Evolutionary conservation across 192 early-diverging fungal genomes (phyloP).

Genomic region (Piromyces sp.): DNA sequence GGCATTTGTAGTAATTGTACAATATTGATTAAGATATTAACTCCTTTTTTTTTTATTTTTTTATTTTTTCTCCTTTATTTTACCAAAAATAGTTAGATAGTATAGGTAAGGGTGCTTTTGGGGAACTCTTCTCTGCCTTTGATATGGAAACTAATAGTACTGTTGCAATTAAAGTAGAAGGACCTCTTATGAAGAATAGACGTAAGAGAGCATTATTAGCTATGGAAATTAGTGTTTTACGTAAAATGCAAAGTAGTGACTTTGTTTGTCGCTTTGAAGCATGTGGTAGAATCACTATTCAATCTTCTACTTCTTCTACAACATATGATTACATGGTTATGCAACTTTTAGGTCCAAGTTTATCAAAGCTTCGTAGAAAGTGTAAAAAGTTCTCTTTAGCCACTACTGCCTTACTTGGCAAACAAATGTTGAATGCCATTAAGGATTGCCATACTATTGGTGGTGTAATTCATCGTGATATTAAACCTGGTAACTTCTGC

Average conservation of each 20-base stretch:
- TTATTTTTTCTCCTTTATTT: too few relatives aligned
- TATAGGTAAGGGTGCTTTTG: constrained; percentile 30
- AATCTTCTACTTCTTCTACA: constrained; percentile 5
- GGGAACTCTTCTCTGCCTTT: constrained; percentile 25
- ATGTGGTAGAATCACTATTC: constrained; percentile 16
- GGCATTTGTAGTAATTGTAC: too few relatives aligned
- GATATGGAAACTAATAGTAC: constrained; percentile 11
- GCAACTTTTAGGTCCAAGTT: constrained; percentile 29
- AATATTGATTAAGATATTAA: too few relatives aligned
- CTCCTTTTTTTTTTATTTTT: too few relatives aligned
- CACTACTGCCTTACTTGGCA: constrained; percentile 18
- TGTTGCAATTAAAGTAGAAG: constrained; percentile 38
- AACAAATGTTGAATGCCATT: constrained; percentile 31
- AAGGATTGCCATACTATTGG: constrained; percentile 16
- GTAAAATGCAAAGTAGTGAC: constrained; percentile 12
- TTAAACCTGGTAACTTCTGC: constrained; percentile 38
- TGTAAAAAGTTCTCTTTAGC: constrained; percentile 13
- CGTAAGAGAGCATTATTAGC: constrained; percentile 26
- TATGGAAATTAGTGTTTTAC: constrained; percentile 24
- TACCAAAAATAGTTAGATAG: background rate
- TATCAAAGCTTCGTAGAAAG: constrained; percentile 26
- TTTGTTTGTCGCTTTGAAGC: constrained; percentile 18
- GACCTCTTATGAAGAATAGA: constrained; percentile 3
- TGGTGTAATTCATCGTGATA: constrained; percentile 33
- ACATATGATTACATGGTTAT: constrained; percentile 32